phyloP scores from a whole-genome alignment of 2,329 filamentous ascomycete species.

The Camillea tinctor region DNA sequence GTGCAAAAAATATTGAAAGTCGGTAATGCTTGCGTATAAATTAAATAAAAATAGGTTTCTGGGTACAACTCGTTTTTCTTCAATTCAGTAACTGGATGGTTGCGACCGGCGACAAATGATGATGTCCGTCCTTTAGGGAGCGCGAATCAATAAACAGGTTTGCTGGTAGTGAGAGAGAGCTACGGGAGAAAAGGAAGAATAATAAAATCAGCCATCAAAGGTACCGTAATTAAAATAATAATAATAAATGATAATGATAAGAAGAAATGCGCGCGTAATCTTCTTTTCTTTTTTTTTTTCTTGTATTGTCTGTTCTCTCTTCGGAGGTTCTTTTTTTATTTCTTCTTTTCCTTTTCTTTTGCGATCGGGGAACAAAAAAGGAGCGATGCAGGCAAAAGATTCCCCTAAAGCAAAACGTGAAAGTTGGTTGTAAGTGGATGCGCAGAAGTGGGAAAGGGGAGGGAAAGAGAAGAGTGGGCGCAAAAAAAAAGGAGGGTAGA shows the following conservation, averaged over 20 bases:
- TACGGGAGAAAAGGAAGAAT: slow-evolving; percentile 11
- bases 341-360: neutral
- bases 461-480: neutral
- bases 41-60: slow-evolving; percentile 13
- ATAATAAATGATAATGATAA: neutral
- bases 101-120: slow-evolving; percentile 26
- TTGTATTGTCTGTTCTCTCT: neutral
- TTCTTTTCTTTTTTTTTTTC: slow-evolving; percentile 1
- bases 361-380: neutral
- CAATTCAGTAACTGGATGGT: slow-evolving; percentile 5
- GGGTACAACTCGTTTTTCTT: slow-evolving; percentile 5
- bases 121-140: neutral
- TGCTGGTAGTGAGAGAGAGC: too few species aligned
- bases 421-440: neutral
- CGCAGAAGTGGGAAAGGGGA: neutral
- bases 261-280: slow-evolving; percentile 12
- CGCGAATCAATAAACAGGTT: neutral
- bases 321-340: neutral
- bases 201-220: slow-evolving; percentile 6
- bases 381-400: neutral
- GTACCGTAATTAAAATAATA: neutral
- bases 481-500: neutral
- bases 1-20: slow-evolving; percentile 7
- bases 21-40: slow-evolving; percentile 1
- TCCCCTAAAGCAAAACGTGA: neutral